phyloP scores from a whole-genome alignment of 352 stramenopile species.

The Phytopythium sindhum region DNA sequence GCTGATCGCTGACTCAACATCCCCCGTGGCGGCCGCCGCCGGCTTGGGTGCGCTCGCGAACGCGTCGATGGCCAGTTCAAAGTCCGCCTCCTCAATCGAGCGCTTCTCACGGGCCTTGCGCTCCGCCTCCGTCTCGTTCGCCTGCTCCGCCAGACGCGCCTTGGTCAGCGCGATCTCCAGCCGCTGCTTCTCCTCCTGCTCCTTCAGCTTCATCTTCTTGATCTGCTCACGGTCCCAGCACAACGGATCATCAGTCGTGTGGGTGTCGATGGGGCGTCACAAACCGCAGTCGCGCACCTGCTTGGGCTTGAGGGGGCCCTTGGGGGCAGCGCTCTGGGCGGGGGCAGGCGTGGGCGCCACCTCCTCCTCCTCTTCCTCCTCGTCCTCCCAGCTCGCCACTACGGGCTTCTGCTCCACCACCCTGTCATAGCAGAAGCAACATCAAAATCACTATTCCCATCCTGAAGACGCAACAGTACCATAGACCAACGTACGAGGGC shows the following conservation, averaged over 20 bases:
- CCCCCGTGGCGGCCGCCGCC: slow-evolving; percentile 26
- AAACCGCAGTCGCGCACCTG: slow-evolving; percentile 18
- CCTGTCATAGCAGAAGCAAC: slow-evolving; percentile 9
- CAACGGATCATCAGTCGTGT: not conserved
- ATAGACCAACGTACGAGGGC: slow-evolving; percentile 27
- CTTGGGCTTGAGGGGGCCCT: slow-evolving; percentile 76
- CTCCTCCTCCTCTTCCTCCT: slow-evolving; percentile 71
- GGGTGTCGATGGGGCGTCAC: not conserved
- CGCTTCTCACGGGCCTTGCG: slow-evolving; percentile 54
- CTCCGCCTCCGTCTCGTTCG: slow-evolving; percentile 60
- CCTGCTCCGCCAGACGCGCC: slow-evolving; percentile 65
- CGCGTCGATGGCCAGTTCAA: slow-evolving; percentile 72
- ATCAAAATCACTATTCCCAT: not conserved
- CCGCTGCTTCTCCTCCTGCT: slow-evolving; percentile 81
- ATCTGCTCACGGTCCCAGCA: slow-evolving; percentile 18
- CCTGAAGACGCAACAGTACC: not conserved
- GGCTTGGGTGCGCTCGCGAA: slow-evolving; percentile 51
- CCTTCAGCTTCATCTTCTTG: slow-evolving; percentile 87
- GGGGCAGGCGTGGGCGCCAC: slow-evolving; percentile 19
- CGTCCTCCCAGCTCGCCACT: slow-evolving; percentile 69
- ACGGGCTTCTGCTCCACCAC: slow-evolving; percentile 40
- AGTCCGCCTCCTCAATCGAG: slow-evolving; percentile 67
- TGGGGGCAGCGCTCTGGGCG: slow-evolving; percentile 22
- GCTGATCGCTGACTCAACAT: slow-evolving; percentile 46
- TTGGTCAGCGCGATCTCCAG: slow-evolving; percentile 75